Base-by-base conservation (phyloP, 306 rosid species). In the Prunus mume region DNA sequence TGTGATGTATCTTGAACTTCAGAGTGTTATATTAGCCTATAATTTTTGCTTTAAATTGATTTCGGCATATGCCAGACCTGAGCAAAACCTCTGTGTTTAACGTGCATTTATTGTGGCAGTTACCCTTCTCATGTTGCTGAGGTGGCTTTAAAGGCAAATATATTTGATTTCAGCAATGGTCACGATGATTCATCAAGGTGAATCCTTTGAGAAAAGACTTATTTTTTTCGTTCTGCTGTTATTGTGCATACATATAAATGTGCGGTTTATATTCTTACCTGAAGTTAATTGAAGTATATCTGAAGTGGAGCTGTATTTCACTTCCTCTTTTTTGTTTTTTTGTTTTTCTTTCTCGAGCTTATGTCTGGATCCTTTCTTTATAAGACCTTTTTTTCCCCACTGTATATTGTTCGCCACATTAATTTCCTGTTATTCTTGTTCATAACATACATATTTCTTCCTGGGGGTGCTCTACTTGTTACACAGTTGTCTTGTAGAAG, bases 81-180 rank as follows among this genome's bases (percentile, higher is more conserved):
- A 79, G 27, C 41, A 55, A 24, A 27, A 17, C 64, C 50, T 61
- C 38, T 38, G 56, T 28, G 51, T 4, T 28, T 30, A 38, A 68
- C n/a, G 19, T 67, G 54, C 20, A 30, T 64, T 50, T 65, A 27
- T 18, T 61, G 63, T 80, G 68, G 76, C 91, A 94, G 97, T 85
- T 88, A 88, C 78, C 97, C 98, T 49, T 84, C 92, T 78, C 68
- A 54, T 74, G 96, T 94, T 73, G 72, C 92, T 68, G 88, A 81
- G 50, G 85, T 83, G 15, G 85, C 89, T 76, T 88, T 92, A 50
- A 89, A 83, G 74, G 89, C 95, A 69, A 89, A 90, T 80, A 83
- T 92, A 61, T 94, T 94, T 87, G 91, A 90, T 74, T 74, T 79
- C 68, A 82, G 86, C 72, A 64, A 83, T 76, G 82, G 83, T 76